A percentile compares a stretch with the other conserved stretches of the same genome.
Conservation (phyloP, 257 asterid species). For the Scutellaria galericulata region DNA sequence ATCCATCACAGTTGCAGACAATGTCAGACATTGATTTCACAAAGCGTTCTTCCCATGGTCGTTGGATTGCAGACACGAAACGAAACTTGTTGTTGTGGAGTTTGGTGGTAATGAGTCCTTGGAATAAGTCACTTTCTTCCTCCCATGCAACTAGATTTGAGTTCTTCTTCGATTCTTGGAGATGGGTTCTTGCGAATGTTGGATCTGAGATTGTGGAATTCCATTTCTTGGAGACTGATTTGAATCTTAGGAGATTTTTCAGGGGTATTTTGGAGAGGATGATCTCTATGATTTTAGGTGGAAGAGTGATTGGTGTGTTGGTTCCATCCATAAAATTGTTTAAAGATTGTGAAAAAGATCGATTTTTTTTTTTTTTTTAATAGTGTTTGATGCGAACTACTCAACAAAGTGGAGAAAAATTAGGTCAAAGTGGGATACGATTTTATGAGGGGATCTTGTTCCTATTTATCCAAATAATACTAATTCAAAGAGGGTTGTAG, state of each 20-base stretch:
- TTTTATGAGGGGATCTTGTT: no score
- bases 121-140: not conserved
- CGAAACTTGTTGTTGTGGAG: not conserved
- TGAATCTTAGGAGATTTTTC: conserved; percentile 13
- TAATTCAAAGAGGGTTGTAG: no score
- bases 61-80: not conserved
- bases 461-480: no score
- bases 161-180: conserved; percentile 2
- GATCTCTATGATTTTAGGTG: not conserved
- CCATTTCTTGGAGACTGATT: conserved; percentile 14
- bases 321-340: no score
- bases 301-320: not conserved
- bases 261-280: not conserved
- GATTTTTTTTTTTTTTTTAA: no score
- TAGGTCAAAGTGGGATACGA: no score
- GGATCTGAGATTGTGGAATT: not conserved
- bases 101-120: not conserved
- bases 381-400: no score
- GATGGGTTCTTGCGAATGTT: not conserved
- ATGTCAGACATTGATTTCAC: no score
- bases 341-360: no score
- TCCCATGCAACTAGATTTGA: not conserved
- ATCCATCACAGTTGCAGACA: no score
- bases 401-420: no score
- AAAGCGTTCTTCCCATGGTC: not conserved